Evolutionary conservation across 192 early-diverging fungal genomes (phyloP).

Genomic region (Gigaspora rosea): DNA sequence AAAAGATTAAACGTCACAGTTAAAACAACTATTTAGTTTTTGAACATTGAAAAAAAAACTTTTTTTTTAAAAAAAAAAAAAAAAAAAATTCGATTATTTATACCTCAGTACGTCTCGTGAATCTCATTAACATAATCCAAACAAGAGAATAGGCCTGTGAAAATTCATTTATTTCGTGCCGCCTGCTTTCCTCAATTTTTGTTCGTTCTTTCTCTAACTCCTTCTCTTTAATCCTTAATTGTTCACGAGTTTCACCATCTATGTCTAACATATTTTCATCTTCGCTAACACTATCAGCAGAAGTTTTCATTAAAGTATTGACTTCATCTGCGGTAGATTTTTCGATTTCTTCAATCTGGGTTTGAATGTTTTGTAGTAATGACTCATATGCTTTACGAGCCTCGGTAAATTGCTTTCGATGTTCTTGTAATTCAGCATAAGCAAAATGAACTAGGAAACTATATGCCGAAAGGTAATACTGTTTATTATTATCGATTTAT

Average conservation of each 20-base stretch:
- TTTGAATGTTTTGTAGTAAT: constrained; percentile 43
- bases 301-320: constrained; percentile 41
- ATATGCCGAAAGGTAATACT: not conserved
- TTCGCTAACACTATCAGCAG: constrained; percentile 45
- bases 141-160: constrained; percentile 64
- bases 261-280: constrained; percentile 48
- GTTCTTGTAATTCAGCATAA: constrained; percentile 71
- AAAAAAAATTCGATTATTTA: not conserved
- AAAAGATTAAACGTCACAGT: not conserved
- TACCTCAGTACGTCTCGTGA: constrained; percentile 75
- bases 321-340: constrained; percentile 48
- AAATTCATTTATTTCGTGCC: constrained; percentile 56
- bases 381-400: constrained; percentile 59
- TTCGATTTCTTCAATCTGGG: constrained; percentile 50
- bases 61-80: not conserved
- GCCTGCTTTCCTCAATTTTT: constrained; percentile 60
- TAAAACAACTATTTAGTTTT: not conserved
- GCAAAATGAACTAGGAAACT: constrained; percentile 74
- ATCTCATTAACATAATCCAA: constrained; percentile 91
- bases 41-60: not conserved
- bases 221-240: constrained; percentile 54
- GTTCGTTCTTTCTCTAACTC: constrained; percentile 58
- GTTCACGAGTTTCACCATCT: constrained; percentile 60
- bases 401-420: constrained; percentile 55
- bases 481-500: not conserved